Base-by-base conservation (phyloP, 257 asterid species). In the Eucommia ulmoides region DNA sequence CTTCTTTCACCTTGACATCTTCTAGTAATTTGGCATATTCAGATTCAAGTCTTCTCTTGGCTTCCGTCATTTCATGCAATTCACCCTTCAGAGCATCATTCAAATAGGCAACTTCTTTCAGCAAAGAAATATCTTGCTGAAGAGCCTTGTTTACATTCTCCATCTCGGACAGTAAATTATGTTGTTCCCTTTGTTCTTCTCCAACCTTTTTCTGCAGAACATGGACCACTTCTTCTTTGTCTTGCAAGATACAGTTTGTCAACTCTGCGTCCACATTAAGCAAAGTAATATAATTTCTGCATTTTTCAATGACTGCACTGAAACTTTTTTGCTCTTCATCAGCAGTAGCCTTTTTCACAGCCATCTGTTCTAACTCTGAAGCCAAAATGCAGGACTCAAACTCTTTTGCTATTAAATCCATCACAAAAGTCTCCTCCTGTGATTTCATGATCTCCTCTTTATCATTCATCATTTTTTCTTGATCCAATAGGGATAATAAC, bases 391-490 rank as follows among this genome's bases (percentile, higher is more conserved):
- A 64, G 23, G 62, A 57, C 52, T 75, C 87, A 55, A 83, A 65
- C 23, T 81, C 93, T 58, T 77, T 89, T 6, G 88, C 83, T 46
- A 23, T 54, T 53, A 67, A 47, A 21, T 82, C 81, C 66, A 52
- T 53, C 60, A 73, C 49, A 53, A 80, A 58, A 63, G 50, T 54
- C 38, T 83, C 96, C 65, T 86, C 89, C 68, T 61, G 74, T 53
- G 59, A 45, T 42, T 66, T 66, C 23, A 75, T 52, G 20, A 63
- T 49, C 50, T 77, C 84, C 38, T 70, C 87, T 65, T 67, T 78
- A 60, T 81, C 87, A 68, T 76, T 78, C 67, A 74, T 48, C 61
- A 70, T 23, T 54, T 60, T 74, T 62, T 78, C 91, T 65, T 74
- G 93, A 73, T 78, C 83, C 59, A 74, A 18, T 58, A 78, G 73